These are phyloP conservation scores for Fusarium continuum DNA, from an alignment of 2,329 filamentous ascomycete genomes.

Conservation along the genomic window DNA sequence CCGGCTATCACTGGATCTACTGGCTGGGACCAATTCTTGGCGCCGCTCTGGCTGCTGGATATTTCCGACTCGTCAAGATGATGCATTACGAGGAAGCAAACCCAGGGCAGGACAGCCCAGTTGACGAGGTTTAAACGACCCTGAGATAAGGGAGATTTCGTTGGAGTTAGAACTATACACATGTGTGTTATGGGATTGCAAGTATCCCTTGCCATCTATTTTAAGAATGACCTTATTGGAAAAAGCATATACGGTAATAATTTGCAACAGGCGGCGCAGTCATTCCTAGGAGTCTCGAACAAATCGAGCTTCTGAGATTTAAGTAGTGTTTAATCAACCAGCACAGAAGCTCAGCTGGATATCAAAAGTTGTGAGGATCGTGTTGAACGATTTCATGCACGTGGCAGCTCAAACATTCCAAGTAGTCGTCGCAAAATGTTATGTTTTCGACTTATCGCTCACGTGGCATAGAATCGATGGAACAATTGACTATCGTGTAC, in stretches of 20 bases:
- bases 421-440: no score
- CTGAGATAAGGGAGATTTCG: no score
- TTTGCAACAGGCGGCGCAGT: not conserved
- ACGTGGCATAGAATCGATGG: no score
- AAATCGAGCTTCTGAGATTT: no score
- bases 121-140: not conserved
- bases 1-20: conserved; percentile 59
- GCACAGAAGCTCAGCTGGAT: not conserved
- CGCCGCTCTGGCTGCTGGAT: conserved; percentile 53
- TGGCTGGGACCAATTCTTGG: conserved; percentile 61
- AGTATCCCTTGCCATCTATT: not conserved
- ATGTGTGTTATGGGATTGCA: not conserved
- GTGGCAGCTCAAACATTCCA: no score
- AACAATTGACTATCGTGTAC: not conserved
- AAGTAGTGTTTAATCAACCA: not conserved
- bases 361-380: no score
- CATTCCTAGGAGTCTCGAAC: no score
- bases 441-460: not conserved
- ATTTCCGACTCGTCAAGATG: conserved; percentile 58
- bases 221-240: not conserved
- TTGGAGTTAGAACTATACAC: not conserved
- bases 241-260: not conserved
- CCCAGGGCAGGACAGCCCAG: conserved; percentile 49
- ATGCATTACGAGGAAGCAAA: conserved; percentile 59
- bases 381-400: no score